Evolutionary conservation across 2,329 filamentous ascomycete genomes (phyloP), one percentile per base, ranked within the genome.

Genomic region (Pseudogymnoascus sp.): DNA sequence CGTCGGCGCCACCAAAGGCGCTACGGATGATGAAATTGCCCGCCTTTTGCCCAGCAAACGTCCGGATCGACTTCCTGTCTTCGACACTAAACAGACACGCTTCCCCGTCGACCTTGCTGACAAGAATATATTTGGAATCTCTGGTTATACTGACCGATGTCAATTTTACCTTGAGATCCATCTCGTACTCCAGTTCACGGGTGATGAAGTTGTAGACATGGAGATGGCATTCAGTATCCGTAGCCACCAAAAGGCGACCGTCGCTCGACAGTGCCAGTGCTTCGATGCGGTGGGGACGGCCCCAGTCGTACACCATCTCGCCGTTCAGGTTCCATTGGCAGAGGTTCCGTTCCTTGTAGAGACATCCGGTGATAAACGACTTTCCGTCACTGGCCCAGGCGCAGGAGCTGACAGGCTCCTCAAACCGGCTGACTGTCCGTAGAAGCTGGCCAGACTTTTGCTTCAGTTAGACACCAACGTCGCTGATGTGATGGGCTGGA

Each of bases 381-480:
- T 85, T 78, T 44, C 88, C 88, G 71, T 96, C 89, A 0, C 86
- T 83, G 5, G 89, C 83, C 93, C 95, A 99, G n/a, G 90, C 89
- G 64, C 92, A 96, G 63, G 89, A 87, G 53, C 90, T 96, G 38
- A 96, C 90, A 0, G 92, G 90, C 70, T 96, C 88, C n/a, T 83
- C 82, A 70, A 95, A 93, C 59, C 86, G 82, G 61, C 85, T 81
- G 14, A 93, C 81, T 7, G 80, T 84, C 63, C 84, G 81, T 42
- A 91, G 78, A 50, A 86, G 78, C 40, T 78, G 76, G 0, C 90
- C 90, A 5, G 82, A 84, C 85, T 91, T 19, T 33, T 16, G 50
- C 11, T 33, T 35, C 29, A 14, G 16, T 56, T 56, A 56, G 50
- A 19, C 13, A 33, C 11, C 2, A 33, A 21, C 16, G 50, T 33